phyloP scores from a whole-genome alignment of 257 asterid genomes.

The Solanum phureja region DNA sequence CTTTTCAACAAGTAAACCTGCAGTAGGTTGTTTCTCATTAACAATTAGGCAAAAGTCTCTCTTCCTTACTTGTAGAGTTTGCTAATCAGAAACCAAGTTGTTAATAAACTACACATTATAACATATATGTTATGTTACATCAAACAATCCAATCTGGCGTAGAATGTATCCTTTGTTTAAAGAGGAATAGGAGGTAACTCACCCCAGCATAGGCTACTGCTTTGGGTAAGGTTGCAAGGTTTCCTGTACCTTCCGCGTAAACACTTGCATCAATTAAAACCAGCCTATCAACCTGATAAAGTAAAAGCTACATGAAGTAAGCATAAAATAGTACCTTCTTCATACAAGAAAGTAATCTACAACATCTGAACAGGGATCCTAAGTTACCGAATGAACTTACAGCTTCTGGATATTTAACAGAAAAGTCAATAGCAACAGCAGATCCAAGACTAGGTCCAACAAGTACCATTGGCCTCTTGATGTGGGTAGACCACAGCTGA shows the following conservation, averaged over 20 bases:
- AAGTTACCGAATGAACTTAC: conserved; percentile 27
- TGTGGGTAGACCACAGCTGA: conserved; percentile 72
- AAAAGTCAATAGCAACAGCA: conserved; percentile 81
- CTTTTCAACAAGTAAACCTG: conserved; percentile 68
- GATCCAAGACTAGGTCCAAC: conserved; percentile 99
- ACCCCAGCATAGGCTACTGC: conserved; percentile 82
- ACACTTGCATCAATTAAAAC: conserved; percentile 90
- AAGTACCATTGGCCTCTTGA: conserved; percentile 67
- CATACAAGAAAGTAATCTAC: neutral
- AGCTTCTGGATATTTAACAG: conserved; percentile 63
- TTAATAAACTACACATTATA: neutral
- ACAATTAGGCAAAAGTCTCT: neutral
- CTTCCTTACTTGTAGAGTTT: neutral
- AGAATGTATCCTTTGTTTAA: neutral
- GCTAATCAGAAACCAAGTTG: neutral
- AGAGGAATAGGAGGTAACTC: conserved; percentile 7
- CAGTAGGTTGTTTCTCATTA: neutral
- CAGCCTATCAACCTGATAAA: conserved; percentile 71
- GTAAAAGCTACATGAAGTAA: neutral
- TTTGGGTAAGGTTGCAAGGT: conserved; percentile 72
- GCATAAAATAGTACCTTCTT: neutral
- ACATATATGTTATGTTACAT: neutral
- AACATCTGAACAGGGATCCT: neutral
- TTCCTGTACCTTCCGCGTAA: conserved; percentile 89
- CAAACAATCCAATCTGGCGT: neutral